Base-by-base conservation (phyloP, 2,329 filamentous ascomycete species). In the Sporothrix humicola region DNA sequence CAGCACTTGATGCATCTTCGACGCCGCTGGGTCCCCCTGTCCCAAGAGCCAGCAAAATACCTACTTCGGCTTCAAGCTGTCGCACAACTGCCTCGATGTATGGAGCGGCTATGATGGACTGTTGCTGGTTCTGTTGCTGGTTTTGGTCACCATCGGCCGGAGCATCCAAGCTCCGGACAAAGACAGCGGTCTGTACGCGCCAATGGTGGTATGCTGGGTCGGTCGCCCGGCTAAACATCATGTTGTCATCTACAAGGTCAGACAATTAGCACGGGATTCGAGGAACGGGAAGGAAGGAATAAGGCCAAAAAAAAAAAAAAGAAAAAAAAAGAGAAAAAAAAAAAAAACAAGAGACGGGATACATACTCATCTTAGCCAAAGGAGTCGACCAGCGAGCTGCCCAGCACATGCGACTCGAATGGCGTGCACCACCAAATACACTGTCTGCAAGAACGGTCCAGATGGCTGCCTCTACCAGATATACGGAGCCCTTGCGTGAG, bases 401-500 rank as follows among this genome's bases (percentile, higher is more conserved):
- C 74, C 74, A 75, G 48, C 58, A 71, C 74, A 75, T 75, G 50
- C 48, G 74, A 61, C 74, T 75, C 6, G 74, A 46, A 9, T 20
- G 59, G 17, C 68, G 72, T 5, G 50, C 66, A 42, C 59, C 54
- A 59, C 70, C 26, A 44, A 75, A 75, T 8, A 75, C 74, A 46
- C 26, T 58, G 31, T 73, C 68, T 4, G 73, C 71, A 15, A 75
- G 48, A 13, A 74, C 66, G 1, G 72, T n/a, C 74, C 74, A 75
- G 15, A 74, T 46, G 52, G 71, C 71, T 5, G 74, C 74, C 52
- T 74, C 71, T 52, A 58, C 58, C 1, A 75, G 70, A 13, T 71
- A 48, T 13, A 69, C 71, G 7, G 68, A 31, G 3, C 63, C 72
- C 31, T 59, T 50, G 20, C 63, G 69, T 12, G 66, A 46, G 15